phyloP scores from a whole-genome alignment of 768 basidiomycete species.

The Tremella fuciformis region DNA sequence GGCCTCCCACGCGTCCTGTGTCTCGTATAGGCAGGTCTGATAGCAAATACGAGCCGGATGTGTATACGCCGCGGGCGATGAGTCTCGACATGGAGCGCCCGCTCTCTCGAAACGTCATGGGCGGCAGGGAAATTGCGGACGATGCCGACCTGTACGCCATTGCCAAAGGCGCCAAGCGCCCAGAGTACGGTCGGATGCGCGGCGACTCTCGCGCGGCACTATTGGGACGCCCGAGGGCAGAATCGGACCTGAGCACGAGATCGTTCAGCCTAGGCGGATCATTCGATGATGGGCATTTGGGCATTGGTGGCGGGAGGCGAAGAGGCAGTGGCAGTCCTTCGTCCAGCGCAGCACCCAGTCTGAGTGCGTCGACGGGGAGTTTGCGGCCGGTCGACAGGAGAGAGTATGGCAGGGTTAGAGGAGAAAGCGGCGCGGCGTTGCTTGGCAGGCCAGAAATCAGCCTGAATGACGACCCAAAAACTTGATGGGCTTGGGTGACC shows the following conservation, averaged over 20 bases:
- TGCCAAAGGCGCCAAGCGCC: constrained; percentile 27
- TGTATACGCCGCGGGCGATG: constrained; percentile 9
- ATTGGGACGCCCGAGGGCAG: constrained; percentile 28
- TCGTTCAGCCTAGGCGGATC: not conserved
- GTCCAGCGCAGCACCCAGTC: not conserved
- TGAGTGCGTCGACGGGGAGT: not conserved
- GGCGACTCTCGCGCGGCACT: constrained; percentile 43
- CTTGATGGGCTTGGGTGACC: not conserved
- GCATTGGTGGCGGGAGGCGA: no score
- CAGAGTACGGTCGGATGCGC: constrained; percentile 34
- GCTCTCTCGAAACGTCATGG: constrained; percentile 4
- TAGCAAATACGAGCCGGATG: constrained; percentile 1
- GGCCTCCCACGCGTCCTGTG: not conserved
- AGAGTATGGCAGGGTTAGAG: constrained; percentile 10
- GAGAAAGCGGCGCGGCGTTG: constrained; percentile 4
- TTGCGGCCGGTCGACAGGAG: not conserved
- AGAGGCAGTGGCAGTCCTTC: no score
- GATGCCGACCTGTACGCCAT: constrained; percentile 42
- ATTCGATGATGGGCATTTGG: constrained; percentile 4
- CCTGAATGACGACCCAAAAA: not conserved
- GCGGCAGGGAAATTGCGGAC: constrained; percentile 39
- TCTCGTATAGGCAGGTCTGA: constrained; percentile 13
- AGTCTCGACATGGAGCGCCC: constrained; percentile 5
- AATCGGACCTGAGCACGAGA: not conserved
- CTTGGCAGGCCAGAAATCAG: constrained; percentile 5